Evolutionary conservation across 2,329 filamentous ascomycete species (phyloP).

Genomic region (Cercospora citrullina): DNA sequence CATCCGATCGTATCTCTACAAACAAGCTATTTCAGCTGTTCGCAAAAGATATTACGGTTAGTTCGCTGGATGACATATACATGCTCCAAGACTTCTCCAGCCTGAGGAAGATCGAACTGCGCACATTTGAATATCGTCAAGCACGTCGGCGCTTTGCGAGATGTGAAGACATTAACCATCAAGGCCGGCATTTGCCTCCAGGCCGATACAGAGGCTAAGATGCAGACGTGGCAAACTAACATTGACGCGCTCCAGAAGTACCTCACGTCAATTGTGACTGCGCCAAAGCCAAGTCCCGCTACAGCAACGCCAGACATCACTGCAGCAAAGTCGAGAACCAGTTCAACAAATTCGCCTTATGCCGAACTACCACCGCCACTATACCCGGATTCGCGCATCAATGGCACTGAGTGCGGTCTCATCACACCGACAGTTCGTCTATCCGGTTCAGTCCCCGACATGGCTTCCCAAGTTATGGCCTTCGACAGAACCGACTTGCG

Average conservation of each 20-base stretch:
- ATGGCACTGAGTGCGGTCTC: not conserved
- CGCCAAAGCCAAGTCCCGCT: not conserved
- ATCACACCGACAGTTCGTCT: not conserved
- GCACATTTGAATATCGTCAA: not conserved
- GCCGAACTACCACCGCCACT: not conserved
- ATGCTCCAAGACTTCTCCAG: not conserved
- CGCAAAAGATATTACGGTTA: not conserved
- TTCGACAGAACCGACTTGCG: not conserved
- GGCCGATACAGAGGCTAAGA: not conserved
- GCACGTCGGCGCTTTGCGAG: not conserved
- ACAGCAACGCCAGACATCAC: not conserved
- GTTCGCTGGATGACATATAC: not conserved
- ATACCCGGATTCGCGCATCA: not conserved
- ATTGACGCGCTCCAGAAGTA: not conserved
- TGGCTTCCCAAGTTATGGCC: not conserved
- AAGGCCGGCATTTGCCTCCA: not conserved
- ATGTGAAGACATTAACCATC: not conserved
- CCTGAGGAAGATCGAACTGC: not conserved
- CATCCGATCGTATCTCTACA: not conserved
- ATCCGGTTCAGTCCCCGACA: not conserved
- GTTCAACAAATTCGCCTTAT: not conserved
- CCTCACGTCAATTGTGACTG: not conserved
- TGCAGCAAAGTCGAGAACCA: not conserved
- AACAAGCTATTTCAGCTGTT: not conserved
- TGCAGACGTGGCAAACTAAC: not conserved